Conservation (phyloP, 495 filamentous ascomycete genomes). For the Hyaloscypha bicolor region DNA sequence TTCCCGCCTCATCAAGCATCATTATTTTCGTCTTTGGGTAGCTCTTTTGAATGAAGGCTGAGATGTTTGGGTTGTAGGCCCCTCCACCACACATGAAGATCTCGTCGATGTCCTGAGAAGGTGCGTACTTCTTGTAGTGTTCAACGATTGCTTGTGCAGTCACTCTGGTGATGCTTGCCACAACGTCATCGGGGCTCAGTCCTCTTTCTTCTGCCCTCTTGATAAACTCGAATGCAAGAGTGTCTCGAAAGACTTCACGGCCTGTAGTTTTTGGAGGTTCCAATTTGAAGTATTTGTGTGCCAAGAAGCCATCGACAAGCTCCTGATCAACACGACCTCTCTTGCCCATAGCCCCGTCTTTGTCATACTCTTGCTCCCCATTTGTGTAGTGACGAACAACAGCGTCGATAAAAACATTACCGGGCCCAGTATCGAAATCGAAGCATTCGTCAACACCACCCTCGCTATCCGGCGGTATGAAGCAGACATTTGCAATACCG, state of each 20-base stretch:
- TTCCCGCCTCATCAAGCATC: constrained; percentile 57
- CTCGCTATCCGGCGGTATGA: constrained; percentile 55
- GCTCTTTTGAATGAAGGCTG: constrained; percentile 48
- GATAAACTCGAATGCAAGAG: constrained; percentile 50
- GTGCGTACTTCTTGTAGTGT: constrained; percentile 55
- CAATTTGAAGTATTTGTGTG: constrained; percentile 48
- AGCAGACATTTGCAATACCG: constrained; percentile 62
- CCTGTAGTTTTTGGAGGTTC: constrained; percentile 61
- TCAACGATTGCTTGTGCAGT: constrained; percentile 59
- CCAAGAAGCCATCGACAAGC: constrained; percentile 55
- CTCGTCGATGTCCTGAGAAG: constrained; percentile 48
- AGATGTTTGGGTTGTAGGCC: constrained; percentile 59
- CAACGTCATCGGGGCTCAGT: constrained; percentile 49
- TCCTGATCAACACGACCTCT: constrained; percentile 53
- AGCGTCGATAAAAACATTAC: constrained; percentile 50
- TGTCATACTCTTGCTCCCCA: constrained; percentile 47
- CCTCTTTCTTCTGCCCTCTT: constrained; percentile 45
- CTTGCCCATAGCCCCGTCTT: constrained; percentile 54
- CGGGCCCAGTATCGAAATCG: constrained; percentile 56
- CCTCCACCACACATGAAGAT: constrained; percentile 64
- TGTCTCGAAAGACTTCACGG: constrained; percentile 60
- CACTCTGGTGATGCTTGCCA: constrained; percentile 58
- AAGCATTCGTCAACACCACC: constrained; percentile 49
- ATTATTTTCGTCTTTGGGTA: constrained; percentile 51
- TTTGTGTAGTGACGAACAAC: constrained; percentile 49